Evolutionary conservation across 139 green algal species (phyloP).

Genomic region (Volvox reticuliferus): DNA sequence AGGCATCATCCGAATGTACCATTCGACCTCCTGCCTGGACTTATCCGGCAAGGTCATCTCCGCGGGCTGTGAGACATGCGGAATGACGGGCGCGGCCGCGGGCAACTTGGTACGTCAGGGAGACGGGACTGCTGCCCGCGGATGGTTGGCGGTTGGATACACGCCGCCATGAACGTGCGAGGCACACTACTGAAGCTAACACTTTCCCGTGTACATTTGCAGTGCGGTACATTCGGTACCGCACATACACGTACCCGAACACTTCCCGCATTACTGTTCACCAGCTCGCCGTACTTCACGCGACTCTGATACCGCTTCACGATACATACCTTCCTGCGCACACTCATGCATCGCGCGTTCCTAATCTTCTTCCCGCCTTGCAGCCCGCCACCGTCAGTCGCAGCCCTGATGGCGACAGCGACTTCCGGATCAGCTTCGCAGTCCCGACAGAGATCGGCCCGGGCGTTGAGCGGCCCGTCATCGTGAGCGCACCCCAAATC

Average conservation of each 20-base stretch:
- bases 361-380: neutral
- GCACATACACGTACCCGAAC: too few species aligned
- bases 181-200: too few species aligned
- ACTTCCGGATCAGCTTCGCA: neutral
- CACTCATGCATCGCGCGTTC: too few species aligned
- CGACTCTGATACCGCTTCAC: too few species aligned
- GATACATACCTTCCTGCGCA: too few species aligned
- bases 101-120: neutral
- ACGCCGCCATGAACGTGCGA: too few species aligned
- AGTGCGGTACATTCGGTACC: too few species aligned
- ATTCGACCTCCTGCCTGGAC: neutral
- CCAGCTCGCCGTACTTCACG: too few species aligned
- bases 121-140: too few species aligned
- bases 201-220: too few species aligned
- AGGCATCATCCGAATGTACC: neutral
- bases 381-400: neutral
- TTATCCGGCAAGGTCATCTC: neutral
- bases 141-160: too few species aligned
- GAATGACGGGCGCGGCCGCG: neutral
- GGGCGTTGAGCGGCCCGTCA: neutral
- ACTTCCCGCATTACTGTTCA: too few species aligned
- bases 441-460: neutral
- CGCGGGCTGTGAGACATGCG: neutral
- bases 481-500: neutral
- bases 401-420: neutral